A percentile compares a stretch with the other conserved stretches of the same genome.
phyloP scores from a whole-genome alignment of 805 yeast genomes.

The Brettanomyces custersianus region DNA sequence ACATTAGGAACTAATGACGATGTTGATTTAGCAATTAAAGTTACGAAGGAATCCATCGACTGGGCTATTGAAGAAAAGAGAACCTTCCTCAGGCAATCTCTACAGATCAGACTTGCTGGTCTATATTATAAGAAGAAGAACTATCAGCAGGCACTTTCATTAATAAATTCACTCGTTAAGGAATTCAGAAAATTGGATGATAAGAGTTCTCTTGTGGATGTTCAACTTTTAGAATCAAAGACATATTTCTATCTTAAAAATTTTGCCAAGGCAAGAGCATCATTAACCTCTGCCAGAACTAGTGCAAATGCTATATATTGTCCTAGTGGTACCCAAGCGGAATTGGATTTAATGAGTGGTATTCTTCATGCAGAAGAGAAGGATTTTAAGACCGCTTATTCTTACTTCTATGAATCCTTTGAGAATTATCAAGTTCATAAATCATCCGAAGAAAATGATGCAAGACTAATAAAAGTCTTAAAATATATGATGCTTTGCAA shows the following conservation, averaged over 20 bases:
- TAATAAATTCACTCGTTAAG: slow-evolving; percentile 61
- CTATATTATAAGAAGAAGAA: slow-evolving; percentile 56
- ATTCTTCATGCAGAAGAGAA: slow-evolving; percentile 93
- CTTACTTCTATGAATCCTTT: slow-evolving; percentile 91
- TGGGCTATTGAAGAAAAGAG: slow-evolving; percentile 85
- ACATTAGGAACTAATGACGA: slow-evolving; percentile 30
- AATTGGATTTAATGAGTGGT: slow-evolving; percentile 91
- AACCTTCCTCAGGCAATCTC: slow-evolving; percentile 78
- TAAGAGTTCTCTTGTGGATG: slow-evolving; percentile 90
- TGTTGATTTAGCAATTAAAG: slow-evolving; percentile 55
- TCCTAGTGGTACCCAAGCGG: slow-evolving; percentile 90
- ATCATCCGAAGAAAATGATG: slow-evolving; percentile 11
- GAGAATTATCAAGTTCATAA: slow-evolving; percentile 65
- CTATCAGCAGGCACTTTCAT: slow-evolving; percentile 61
- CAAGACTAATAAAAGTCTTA: slow-evolving; percentile 50
- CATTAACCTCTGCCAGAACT: slow-evolving; percentile 90
- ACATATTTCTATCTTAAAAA: slow-evolving; percentile 88
- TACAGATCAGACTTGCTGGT: slow-evolving; percentile 76
- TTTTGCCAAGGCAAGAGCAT: slow-evolving; percentile 83
- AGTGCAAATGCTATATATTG: slow-evolving; percentile 96
- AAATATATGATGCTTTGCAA: slow-evolving; percentile 90
- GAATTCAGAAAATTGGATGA: slow-evolving; percentile 94
- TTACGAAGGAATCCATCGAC: slow-evolving; percentile 70
- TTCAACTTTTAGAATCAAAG: slow-evolving; percentile 83
- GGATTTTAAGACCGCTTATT: slow-evolving; percentile 92